phyloP scores from a whole-genome alignment of 257 asterid species.

The Solanum clarkiae region DNA sequence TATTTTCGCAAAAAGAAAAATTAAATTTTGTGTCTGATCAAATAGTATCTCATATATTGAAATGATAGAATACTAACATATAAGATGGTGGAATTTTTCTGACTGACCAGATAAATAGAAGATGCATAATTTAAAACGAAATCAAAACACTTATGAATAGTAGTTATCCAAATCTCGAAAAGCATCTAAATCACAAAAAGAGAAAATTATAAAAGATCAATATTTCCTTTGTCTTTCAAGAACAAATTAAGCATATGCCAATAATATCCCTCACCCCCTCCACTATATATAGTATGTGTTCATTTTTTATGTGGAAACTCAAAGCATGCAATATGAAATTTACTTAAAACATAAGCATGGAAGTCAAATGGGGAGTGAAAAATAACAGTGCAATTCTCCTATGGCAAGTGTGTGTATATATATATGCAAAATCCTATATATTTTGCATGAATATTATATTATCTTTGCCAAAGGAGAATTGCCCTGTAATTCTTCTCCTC shows the following conservation, averaged over 20 bases:
- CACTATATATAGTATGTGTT: not conserved
- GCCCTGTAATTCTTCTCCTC: constrained; percentile 43
- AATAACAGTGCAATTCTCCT: not conserved
- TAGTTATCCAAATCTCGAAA: not conserved
- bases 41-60: not conserved
- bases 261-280: not conserved
- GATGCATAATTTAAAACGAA: not conserved
- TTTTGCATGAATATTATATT: not conserved
- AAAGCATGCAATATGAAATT: not conserved
- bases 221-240: not conserved
- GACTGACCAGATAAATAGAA: not conserved
- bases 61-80: not conserved
- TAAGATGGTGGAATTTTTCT: not conserved
- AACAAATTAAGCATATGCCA: not conserved
- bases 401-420: not conserved
- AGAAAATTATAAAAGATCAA: not conserved
- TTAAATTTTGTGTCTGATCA: not conserved
- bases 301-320: not conserved
- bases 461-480: constrained; percentile 71
- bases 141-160: not conserved
- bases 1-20: too few species aligned
- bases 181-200: not conserved
- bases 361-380: not conserved
- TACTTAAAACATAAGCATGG: not conserved
- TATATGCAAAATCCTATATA: not conserved